A percentile compares a stretch with the other conserved stretches of the same genome.
phyloP scores from a whole-genome alignment of 2,329 filamentous ascomycete species.

The Aspergillus nomiae region DNA sequence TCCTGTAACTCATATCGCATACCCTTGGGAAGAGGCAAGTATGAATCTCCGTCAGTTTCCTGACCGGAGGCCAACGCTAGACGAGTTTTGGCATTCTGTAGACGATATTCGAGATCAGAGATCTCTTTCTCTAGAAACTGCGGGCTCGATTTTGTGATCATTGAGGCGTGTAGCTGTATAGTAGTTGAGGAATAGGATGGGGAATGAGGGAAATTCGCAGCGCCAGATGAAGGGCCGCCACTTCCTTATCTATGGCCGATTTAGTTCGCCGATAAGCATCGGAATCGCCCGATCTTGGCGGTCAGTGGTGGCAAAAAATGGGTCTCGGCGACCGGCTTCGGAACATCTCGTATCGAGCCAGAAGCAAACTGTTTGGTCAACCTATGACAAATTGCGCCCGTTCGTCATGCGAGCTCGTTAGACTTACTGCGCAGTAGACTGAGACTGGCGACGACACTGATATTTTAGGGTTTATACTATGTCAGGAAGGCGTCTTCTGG shows the following conservation, averaged over 20 bases:
- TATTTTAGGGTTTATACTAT: conserved; percentile 34
- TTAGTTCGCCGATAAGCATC: conserved; percentile 8
- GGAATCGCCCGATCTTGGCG: conserved; percentile 14
- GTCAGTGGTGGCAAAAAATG: conserved; percentile 15
- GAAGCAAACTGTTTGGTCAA: conserved; percentile 1
- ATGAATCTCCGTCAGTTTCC: conserved; percentile 2
- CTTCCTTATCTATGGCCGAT: conserved; percentile 14
- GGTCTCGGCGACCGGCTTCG: conserved; percentile 13
- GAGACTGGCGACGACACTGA: background rate
- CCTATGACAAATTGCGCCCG: background rate
- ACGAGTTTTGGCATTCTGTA: conserved; percentile 48
- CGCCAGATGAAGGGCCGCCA: background rate
- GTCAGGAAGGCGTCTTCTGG: conserved; percentile 66
- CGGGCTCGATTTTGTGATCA: conserved; percentile 22
- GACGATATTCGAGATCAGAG: conserved; percentile 50
- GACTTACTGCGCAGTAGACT: background rate
- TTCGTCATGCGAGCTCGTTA: conserved; percentile 23
- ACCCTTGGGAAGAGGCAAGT: conserved; percentile 15
- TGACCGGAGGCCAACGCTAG: conserved; percentile 32
- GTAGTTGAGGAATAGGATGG: background rate
- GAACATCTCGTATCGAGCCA: background rate
- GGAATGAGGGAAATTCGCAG: background rate
- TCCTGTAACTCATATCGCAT: background rate
- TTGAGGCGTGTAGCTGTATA: conserved; percentile 13
- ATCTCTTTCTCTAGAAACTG: conserved; percentile 42